Conservation (phyloP, 139 green algal genomes). For the Closterium sp. region DNA sequence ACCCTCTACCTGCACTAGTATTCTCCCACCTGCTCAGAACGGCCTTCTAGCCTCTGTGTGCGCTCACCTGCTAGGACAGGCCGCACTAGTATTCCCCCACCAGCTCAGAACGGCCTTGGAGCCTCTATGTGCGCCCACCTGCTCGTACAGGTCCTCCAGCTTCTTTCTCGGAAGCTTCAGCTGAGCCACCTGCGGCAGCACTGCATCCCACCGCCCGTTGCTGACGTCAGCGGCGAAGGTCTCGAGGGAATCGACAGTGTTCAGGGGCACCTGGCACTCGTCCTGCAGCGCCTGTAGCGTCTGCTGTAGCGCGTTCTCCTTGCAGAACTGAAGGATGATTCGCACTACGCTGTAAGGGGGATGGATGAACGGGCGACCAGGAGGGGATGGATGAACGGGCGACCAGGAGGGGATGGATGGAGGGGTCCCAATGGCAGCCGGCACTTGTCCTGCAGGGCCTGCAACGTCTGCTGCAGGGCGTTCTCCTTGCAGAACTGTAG, state of each 20-base stretch:
- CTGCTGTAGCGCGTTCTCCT: constrained; percentile 85
- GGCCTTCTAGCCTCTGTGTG: no score
- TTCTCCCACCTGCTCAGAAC: no score
- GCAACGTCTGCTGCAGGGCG: constrained; percentile 78
- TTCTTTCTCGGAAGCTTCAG: constrained; percentile 84
- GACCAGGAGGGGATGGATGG: not conserved
- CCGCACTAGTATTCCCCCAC: no score
- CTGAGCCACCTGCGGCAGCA: constrained; percentile 73
- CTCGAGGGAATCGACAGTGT: constrained; percentile 91
- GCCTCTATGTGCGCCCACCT: constrained; percentile 58
- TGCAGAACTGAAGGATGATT: constrained; percentile 96
- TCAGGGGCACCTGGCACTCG: constrained; percentile 78
- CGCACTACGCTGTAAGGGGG: constrained; percentile 59
- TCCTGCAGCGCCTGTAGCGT: constrained; percentile 87
- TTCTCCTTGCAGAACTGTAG: constrained; percentile 98
- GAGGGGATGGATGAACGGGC: not conserved
- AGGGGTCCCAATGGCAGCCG: no score
- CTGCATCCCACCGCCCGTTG: constrained; percentile 82
- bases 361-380: not conserved
- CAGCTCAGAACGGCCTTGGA: no score
- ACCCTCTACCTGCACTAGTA: no score
- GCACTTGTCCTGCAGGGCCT: constrained; percentile 76
- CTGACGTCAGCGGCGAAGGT: constrained; percentile 86
- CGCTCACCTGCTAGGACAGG: no score
- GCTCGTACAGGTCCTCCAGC: constrained; percentile 92